These are phyloP conservation scores for Cucumis cinereus DNA, from an alignment of 306 rosid species.

Conservation along the genomic window DNA sequence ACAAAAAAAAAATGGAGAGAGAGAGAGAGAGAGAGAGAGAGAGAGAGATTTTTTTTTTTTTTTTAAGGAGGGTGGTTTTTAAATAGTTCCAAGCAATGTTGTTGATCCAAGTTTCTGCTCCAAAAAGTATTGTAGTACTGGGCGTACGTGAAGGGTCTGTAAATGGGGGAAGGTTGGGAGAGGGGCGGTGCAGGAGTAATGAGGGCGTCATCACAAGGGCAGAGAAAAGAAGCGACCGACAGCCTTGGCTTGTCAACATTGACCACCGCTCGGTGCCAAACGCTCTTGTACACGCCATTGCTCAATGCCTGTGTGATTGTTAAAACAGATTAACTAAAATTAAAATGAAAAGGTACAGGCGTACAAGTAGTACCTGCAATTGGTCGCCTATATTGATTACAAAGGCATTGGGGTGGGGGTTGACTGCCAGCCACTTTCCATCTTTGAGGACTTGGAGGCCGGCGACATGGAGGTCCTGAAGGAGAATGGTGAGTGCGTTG, in stretches of 20 bases:
- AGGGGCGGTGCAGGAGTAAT: slow-evolving; percentile 56
- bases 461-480: slow-evolving; percentile 49
- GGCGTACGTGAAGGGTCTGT: slow-evolving; percentile 50
- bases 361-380: slow-evolving; percentile 38
- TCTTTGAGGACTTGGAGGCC: slow-evolving; percentile 88
- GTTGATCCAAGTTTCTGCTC: slow-evolving; percentile 61
- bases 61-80: slow-evolving; percentile 15
- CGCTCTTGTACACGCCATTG: slow-evolving; percentile 78
- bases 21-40: too few relatives aligned
- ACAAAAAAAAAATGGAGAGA: too few relatives aligned
- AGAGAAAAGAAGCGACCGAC: slow-evolving; percentile 73
- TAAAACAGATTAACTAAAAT: too few relatives aligned
- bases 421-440: slow-evolving; percentile 63
- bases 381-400: slow-evolving; percentile 85
- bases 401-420: slow-evolving; percentile 71
- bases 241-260: slow-evolving; percentile 69
- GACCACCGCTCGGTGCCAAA: slow-evolving; percentile 81
- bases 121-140: slow-evolving; percentile 76
- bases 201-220: slow-evolving; percentile 51
- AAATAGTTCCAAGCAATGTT: slow-evolving; percentile 71
- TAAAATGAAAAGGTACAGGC: too few relatives aligned
- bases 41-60: too few relatives aligned
- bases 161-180: slow-evolving; percentile 30
- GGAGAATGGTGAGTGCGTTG: slow-evolving; percentile 78
- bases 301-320: slow-evolving; percentile 52